Conservation (phyloP, 176 grass and related monocot genomes). For the Triticum dicoccoides region DNA sequence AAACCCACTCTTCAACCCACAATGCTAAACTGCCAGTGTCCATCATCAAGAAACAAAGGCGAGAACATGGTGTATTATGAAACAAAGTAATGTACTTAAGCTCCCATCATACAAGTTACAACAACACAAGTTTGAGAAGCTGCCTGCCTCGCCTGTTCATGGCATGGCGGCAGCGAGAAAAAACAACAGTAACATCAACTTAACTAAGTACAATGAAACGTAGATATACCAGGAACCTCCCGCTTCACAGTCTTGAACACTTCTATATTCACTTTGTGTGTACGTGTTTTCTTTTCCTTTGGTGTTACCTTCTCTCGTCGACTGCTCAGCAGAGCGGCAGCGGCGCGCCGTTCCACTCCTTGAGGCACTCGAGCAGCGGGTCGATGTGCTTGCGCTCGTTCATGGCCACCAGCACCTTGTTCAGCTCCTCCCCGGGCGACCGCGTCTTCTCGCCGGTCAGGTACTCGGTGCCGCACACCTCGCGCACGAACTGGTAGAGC, state of each 20-base stretch:
- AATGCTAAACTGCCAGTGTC: too few species aligned
- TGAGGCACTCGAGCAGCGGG: slow-evolving; percentile 77
- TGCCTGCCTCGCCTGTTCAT: slow-evolving; percentile 23
- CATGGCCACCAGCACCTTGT: slow-evolving; percentile 83
- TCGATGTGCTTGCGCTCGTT: slow-evolving; percentile 74
- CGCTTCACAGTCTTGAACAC: slow-evolving; percentile 22
- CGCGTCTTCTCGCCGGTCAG: slow-evolving; percentile 72
- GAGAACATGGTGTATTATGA: neutral
- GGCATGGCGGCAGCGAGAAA: slow-evolving; percentile 21
- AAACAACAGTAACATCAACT: slow-evolving; percentile 16
- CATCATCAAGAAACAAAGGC: neutral
- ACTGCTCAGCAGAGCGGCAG: slow-evolving; percentile 59
- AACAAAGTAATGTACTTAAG: slow-evolving; percentile 43
- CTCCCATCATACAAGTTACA: slow-evolving; percentile 36
- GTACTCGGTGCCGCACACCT: slow-evolving; percentile 60
- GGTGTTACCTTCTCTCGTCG: neutral
- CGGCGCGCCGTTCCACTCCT: slow-evolving; percentile 80
- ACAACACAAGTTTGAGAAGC: slow-evolving; percentile 25
- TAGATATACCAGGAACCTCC: slow-evolving; percentile 11
- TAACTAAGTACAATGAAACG: slow-evolving; percentile 32
- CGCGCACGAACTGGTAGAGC: slow-evolving; percentile 68
- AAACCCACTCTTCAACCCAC: neutral
- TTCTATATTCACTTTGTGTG: slow-evolving; percentile 7
- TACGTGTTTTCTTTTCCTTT: slow-evolving; percentile 20
- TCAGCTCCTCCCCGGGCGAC: slow-evolving; percentile 73